Base-by-base conservation (phyloP, 441 rosid genomes). In the Gossypium gossypioides region DNA sequence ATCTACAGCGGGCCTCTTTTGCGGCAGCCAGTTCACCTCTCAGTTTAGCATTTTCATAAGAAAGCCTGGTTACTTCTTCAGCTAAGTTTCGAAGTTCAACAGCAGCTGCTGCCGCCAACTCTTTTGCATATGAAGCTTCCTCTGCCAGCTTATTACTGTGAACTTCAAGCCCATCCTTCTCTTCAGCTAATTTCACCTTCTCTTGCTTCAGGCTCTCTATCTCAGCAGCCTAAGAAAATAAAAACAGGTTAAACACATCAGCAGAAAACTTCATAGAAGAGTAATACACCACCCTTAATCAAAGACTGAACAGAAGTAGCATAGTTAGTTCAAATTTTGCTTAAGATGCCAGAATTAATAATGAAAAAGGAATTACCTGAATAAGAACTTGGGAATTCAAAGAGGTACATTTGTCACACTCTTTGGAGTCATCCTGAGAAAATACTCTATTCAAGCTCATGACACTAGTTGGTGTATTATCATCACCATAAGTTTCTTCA, bases 91-190 rank as follows among this genome's bases (percentile, higher is more conserved):
- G 88, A 55, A 94, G 96, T 79, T 94, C 98, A 77, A 89, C 87
- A 58, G 96, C 96, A 1, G 98, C 98, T 10, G 98, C 96, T 0
- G 96, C 83, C 1, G 97, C 98, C 78, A 91, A 81, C 81, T 90
- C 97, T 80, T 90, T 94, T 71, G 98, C 97, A 78, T 89, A 90
- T 48, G 92, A 82, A 72, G 96, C 93, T 88, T 91, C 96, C 82
- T 94, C 96, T 15, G 87, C 84, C 69, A 91, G 76, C 78, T 90
- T 90, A 74, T 79, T 83, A 73, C 85, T 69, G 37, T 85, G 87
- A 79, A 86, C 84, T 66, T 82, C 88, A 74, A 90, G 87, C 72
- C 89, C 95, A 32, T 86, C 90, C 83, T 88, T 91, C 78, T 89
- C 91, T 84, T 91, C 93, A 42, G 65, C 61, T 76, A 94, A 46